phyloP scores from a whole-genome alignment of 2,329 filamentous ascomycete species.

The Esteya vermicola region DNA sequence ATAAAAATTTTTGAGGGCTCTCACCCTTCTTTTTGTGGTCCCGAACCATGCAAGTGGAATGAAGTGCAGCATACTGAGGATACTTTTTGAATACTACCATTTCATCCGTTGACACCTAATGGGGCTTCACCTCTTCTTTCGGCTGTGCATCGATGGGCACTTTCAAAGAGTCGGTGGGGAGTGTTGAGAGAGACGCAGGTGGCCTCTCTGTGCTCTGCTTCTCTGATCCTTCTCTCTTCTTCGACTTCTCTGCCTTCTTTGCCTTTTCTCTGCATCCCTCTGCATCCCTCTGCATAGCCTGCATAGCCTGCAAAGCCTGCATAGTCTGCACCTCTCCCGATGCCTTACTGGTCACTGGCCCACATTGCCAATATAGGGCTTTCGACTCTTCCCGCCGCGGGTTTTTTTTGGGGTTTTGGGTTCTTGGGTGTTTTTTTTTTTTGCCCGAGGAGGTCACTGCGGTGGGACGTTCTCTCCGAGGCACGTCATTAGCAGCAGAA shows the following conservation, averaged over 20 bases:
- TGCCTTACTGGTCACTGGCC: no score
- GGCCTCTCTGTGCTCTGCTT: no score
- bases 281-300: no score
- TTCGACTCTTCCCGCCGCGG: no score
- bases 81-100: not conserved
- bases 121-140: not conserved
- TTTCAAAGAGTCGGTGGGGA: not conserved
- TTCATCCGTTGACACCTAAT: slow-evolving; percentile 3
- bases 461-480: not conserved
- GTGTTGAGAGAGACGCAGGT: not conserved
- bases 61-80: not conserved
- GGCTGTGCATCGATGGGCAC: not conserved
- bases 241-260: no score
- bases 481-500: not conserved
- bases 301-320: no score
- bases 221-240: no score
- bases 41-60: not conserved
- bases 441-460: not conserved
- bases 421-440: not conserved
- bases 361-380: no score
- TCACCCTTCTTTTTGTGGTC: no score
- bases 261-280: no score
- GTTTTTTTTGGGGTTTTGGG: not conserved
- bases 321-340: no score
- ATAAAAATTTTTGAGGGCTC: no score